Percentiles rank a stretch among this genome's conserved stretches.
These are phyloP conservation scores for Nothophoma quercina DNA, from an alignment of 2,329 filamentous ascomycete genomes.

Conservation along the genomic window DNA sequence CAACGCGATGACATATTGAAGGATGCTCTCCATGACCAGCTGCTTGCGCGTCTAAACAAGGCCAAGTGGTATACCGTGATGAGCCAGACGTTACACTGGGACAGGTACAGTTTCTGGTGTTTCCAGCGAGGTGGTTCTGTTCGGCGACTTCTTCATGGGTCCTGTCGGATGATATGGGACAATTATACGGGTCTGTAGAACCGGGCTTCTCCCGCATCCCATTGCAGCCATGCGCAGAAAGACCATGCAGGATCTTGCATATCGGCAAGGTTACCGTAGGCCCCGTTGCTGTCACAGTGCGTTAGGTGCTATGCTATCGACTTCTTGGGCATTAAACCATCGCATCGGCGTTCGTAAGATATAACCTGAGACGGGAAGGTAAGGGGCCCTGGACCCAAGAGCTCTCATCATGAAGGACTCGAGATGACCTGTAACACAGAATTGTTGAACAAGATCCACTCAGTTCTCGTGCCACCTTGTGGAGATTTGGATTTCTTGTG, in stretches of 20 bases:
- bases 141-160: not conserved
- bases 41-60: not conserved
- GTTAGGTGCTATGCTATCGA: not conserved
- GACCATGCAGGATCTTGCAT: slow-evolving; percentile 1
- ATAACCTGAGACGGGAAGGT: not conserved
- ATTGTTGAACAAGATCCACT: too few relatives aligned
- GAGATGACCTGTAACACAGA: not conserved
- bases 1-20: not conserved
- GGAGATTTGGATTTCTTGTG: too few relatives aligned
- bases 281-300: slow-evolving; percentile 1
- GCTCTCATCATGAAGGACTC: not conserved
- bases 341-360: not conserved
- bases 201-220: not conserved
- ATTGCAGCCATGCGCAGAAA: not conserved
- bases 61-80: not conserved
- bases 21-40: not conserved
- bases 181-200: not conserved
- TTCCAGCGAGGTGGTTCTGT: not conserved
- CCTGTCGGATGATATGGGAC: not conserved
- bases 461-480: not conserved
- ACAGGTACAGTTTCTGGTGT: not conserved
- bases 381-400: not conserved
- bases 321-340: not conserved
- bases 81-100: not conserved
- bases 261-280: slow-evolving; percentile 3